Evolutionary conservation across 208 protist genomes (phyloP).

Genomic region (Trypanosoma boissoni): DNA sequence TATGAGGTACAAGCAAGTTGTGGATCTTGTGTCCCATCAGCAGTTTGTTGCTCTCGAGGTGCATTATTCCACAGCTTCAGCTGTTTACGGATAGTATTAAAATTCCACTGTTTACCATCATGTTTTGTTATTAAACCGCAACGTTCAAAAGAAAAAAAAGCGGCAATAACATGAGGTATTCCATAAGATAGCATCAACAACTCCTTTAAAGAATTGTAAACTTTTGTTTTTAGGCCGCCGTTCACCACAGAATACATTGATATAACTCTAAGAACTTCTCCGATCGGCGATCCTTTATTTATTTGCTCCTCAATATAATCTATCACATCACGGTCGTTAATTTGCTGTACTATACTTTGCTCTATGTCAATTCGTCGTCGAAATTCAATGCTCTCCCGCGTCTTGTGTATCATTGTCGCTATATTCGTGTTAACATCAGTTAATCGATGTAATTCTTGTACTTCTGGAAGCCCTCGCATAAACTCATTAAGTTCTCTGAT

Average conservation of each 20-base stretch:
- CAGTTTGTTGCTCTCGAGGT: slow-evolving; percentile 53
- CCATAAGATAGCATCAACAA: slow-evolving; percentile 84
- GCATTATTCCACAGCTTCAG: slow-evolving; percentile 56
- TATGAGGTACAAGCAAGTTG: slow-evolving; percentile 70
- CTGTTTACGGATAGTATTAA: slow-evolving; percentile 45
- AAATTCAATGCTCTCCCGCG: slow-evolving; percentile 62
- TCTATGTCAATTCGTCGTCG: slow-evolving; percentile 64
- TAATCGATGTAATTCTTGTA: slow-evolving; percentile 81
- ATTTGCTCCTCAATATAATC: slow-evolving; percentile 87
- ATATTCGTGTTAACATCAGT: slow-evolving; percentile 80
- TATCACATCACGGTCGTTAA: slow-evolving; percentile 61
- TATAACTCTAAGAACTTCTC: slow-evolving; percentile 65
- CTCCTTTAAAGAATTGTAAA: slow-evolving; percentile 66
- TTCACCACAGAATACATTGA: slow-evolving; percentile 83
- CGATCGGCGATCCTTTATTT: slow-evolving; percentile 49
- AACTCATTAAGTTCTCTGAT: slow-evolving; percentile 88
- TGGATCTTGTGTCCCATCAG: slow-evolving; percentile 74
- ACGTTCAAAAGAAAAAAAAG: slow-evolving; percentile 54
- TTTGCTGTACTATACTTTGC: slow-evolving; percentile 73
- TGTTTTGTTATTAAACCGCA: slow-evolving; percentile 51
- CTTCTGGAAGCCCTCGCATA: slow-evolving; percentile 79
- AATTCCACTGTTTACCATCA: slow-evolving; percentile 42
- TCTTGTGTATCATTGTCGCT: slow-evolving; percentile 76
- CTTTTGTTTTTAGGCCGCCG: slow-evolving; percentile 66
- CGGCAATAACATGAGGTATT: slow-evolving; percentile 67